phyloP scores from a whole-genome alignment of 192 early-diverging fungal genomes.

The Chytriomyces confervae region DNA sequence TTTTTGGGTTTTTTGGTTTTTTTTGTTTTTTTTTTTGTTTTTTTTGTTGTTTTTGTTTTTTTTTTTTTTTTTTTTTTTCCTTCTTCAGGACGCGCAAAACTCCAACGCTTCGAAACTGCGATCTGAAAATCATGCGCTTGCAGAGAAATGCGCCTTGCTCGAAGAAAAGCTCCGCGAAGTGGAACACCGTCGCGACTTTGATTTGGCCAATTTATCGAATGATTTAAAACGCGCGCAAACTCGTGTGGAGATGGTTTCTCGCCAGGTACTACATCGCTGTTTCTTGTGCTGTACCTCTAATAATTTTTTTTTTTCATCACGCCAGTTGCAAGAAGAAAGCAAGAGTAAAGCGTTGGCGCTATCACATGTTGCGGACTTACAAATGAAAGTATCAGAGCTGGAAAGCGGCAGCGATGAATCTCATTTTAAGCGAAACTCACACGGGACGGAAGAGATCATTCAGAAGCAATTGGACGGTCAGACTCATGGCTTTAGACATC shows the following conservation, averaged over 20 bases:
- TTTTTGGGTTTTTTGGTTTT: too few species aligned
- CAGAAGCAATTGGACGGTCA: constrained; percentile 62
- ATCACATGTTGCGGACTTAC: not conserved
- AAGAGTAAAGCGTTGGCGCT: not conserved
- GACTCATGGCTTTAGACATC: not conserved
- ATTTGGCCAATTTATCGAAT: not conserved
- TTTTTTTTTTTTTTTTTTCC: too few species aligned
- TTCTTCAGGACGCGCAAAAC: not conserved
- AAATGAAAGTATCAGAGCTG: constrained; percentile 1
- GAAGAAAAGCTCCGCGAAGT: constrained; percentile 5
- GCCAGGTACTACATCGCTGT: not conserved
- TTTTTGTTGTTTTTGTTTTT: too few species aligned
- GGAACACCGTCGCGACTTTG: not conserved
- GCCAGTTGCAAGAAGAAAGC: not conserved
- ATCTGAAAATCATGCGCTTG: not conserved
- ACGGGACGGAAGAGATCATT: constrained; percentile 53
- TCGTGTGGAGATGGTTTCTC: not conserved
- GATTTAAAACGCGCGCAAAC: not conserved
- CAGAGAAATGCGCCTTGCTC: not conserved
- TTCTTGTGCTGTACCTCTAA: not conserved
- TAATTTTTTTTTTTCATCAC: not conserved
- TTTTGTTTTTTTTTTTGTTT: too few species aligned
- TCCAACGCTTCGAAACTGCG: constrained; percentile 1
- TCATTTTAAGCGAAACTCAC: constrained; percentile 34
- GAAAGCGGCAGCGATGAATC: constrained; percentile 55